phyloP scores from a whole-genome alignment of 495 filamentous ascomycete species.

The Penicilliopsis zonata region DNA sequence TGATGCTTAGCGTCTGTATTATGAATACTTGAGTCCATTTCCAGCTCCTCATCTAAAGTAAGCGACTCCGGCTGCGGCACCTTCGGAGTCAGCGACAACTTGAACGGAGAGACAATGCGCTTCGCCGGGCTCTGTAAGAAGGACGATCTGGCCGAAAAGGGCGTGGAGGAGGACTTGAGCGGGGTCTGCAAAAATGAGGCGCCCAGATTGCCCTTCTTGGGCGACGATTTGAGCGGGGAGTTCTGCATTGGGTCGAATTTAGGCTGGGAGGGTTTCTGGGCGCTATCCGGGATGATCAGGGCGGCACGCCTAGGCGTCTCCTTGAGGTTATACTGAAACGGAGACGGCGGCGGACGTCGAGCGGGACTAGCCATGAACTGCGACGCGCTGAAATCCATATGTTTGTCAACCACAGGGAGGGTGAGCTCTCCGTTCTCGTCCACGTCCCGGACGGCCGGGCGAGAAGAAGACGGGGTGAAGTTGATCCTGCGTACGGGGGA shows the following conservation, averaged over 20 bases:
- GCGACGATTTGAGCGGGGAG: slow-evolving; percentile 33
- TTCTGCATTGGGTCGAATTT: slow-evolving; percentile 17
- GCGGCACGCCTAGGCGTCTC: slow-evolving; percentile 13
- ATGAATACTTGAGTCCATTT: neutral
- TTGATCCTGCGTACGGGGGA: slow-evolving; percentile 22
- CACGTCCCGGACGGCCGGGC: slow-evolving; percentile 9
- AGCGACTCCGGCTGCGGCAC: slow-evolving; percentile 1
- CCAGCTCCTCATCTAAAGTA: neutral
- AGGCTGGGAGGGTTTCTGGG: slow-evolving; percentile 7
- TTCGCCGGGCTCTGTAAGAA: slow-evolving; percentile 34
- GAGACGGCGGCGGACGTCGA: slow-evolving; percentile 34
- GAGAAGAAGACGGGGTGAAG: slow-evolving; percentile 21
- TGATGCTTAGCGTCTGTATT: neutral
- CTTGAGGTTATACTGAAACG: slow-evolving; percentile 33
- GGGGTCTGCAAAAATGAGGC: slow-evolving; percentile 21
- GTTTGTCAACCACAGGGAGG: slow-evolving; percentile 15
- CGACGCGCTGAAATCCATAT: slow-evolving; percentile 24
- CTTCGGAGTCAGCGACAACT: slow-evolving; percentile 14
- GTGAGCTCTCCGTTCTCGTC: slow-evolving; percentile 12
- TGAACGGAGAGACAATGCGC: slow-evolving; percentile 27
- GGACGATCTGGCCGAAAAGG: slow-evolving; percentile 19
- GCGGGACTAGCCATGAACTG: slow-evolving; percentile 37
- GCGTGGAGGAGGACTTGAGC: slow-evolving; percentile 17
- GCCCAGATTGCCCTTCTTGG: slow-evolving; percentile 28
- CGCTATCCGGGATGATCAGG: slow-evolving; percentile 10